Evolutionary conservation across 2,329 filamentous ascomycete genomes (phyloP).

Genomic region (Venturia carpophila): DNA sequence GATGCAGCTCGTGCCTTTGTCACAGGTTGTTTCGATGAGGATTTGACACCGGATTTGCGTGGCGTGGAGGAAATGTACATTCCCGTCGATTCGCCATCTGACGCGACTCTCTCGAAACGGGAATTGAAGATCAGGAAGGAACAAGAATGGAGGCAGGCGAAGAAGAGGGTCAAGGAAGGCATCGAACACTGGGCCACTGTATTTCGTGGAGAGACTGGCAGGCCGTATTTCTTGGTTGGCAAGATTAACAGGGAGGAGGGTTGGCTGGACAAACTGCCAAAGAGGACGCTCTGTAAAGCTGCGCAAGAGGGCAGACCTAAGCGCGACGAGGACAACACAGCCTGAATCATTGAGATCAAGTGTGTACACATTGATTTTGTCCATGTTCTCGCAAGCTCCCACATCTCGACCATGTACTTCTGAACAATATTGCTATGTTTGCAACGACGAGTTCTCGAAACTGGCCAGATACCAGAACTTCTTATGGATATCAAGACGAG

Average conservation of each 20-base stretch:
- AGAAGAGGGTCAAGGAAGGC: conserved; percentile 55
- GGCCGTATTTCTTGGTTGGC: conserved; percentile 77
- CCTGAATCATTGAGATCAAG: not conserved
- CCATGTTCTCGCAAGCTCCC: too few species aligned
- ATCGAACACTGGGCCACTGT: conserved; percentile 78
- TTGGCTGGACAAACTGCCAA: conserved; percentile 51
- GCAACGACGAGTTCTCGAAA: too few species aligned
- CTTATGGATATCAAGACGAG: too few species aligned
- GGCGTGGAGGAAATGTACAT: conserved; percentile 82
- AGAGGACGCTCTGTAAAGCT: conserved; percentile 59
- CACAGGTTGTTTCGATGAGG: conserved; percentile 84
- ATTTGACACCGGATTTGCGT: conserved; percentile 74
- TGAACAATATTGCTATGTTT: too few species aligned
- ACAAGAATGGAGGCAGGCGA: conserved; percentile 58
- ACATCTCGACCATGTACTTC: too few species aligned
- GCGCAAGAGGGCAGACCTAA: conserved; percentile 59
- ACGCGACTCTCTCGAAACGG: conserved; percentile 25
- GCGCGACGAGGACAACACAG: not conserved
- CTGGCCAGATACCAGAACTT: too few species aligned
- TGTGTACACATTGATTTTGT: not conserved
- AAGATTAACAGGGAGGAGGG: conserved; percentile 56
- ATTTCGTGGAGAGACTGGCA: conserved; percentile 59
- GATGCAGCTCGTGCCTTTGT: conserved; percentile 86
- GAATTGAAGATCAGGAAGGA: conserved; percentile 45
- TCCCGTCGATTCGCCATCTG: conserved; percentile 48